These are phyloP conservation scores for Aspergillus chevalieri DNA, from an alignment of 2,329 filamentous ascomycete species.

Conservation along the genomic window DNA sequence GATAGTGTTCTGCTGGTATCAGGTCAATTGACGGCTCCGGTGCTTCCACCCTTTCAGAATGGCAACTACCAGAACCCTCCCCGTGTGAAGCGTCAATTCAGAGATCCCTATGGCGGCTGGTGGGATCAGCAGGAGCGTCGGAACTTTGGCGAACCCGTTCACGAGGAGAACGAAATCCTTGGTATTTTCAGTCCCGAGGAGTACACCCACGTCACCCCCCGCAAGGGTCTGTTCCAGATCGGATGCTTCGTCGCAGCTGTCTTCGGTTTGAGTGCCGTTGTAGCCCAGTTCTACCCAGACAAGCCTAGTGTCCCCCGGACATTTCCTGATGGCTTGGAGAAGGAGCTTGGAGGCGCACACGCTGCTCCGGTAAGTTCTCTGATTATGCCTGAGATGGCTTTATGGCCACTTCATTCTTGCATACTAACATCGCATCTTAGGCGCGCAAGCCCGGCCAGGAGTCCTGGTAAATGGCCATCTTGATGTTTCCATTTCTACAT, in stretches of 20 bases:
- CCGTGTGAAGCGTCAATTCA: conserved; percentile 76
- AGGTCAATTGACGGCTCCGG: conserved; percentile 13
- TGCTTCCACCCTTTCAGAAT: conserved; percentile 30
- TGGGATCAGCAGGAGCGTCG: conserved; percentile 97
- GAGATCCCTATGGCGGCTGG: conserved; percentile 89
- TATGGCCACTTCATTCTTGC: neutral
- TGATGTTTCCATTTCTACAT: conserved; percentile 16
- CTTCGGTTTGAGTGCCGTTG: conserved; percentile 59
- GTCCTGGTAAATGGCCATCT: conserved; percentile 24
- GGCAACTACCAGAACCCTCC: conserved; percentile 45
- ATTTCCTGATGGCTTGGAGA: conserved; percentile 63
- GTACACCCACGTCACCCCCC: conserved; percentile 75
- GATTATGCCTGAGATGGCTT: neutral
- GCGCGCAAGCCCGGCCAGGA: conserved; percentile 35
- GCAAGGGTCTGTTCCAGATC: conserved; percentile 63
- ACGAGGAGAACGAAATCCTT: conserved; percentile 92
- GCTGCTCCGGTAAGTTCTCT: conserved; percentile 56
- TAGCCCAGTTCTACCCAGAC: conserved; percentile 68
- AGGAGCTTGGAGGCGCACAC: conserved; percentile 66
- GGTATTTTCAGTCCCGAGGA: conserved; percentile 84
- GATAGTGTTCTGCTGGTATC: neutral
- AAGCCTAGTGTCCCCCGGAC: conserved; percentile 62
- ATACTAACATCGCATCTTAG: conserved; percentile 19
- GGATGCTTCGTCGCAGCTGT: conserved; percentile 61
- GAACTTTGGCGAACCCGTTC: conserved; percentile 92